Base-by-base conservation (phyloP, 306 rosid species). In the Trichosanthes cucumerina region DNA sequence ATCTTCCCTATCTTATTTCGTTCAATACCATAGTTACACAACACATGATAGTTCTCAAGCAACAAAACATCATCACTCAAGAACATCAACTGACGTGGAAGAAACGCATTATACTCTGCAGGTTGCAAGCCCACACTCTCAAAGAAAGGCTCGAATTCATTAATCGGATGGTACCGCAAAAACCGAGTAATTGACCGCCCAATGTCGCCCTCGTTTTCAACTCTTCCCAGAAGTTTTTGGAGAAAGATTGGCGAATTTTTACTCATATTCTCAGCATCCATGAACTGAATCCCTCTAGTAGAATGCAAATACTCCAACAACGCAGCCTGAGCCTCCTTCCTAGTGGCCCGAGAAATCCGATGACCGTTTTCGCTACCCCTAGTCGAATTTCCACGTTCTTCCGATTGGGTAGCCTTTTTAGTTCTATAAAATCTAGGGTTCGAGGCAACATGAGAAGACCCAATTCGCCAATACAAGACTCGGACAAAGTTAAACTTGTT, bases 71-170 rank as follows among this genome's bases (percentile, higher is more conserved):
- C 90, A 75, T 93, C 98, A 26, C 73, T 56, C 24, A 91, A 86
- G n/a, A 84, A 90, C 56, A 91, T 89, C 88, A 84, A 75, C 44
- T 81, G 70, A 0, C 83, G 84, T 0, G 97, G 98, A 82, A 93
- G 89, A 68, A 91, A 74, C 34, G 82, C 75, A 18, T 28, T 78
- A 75, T 86, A 93, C 68, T 93, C 96, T 0, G 86, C 82, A 81
- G 97, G 93, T 57, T 84, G 83, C 86, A 93, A 85, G 23, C 97
- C 98, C 75, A 84, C 58, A 82, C 96, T 91, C 86, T 93, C 98
- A 41, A 93, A 90, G 77, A 93, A 93, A 57, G 92, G 96, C 59
- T 91, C 97, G 50, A 93, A 93, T 60, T 93, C 98, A 64, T 93
- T 91, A 78, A 93, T 79, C 18, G 98, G 98, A 73, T 93, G 87